Evolutionary conservation across 305 asterid genomes (phyloP).

Genomic region (Withania somnifera): DNA sequence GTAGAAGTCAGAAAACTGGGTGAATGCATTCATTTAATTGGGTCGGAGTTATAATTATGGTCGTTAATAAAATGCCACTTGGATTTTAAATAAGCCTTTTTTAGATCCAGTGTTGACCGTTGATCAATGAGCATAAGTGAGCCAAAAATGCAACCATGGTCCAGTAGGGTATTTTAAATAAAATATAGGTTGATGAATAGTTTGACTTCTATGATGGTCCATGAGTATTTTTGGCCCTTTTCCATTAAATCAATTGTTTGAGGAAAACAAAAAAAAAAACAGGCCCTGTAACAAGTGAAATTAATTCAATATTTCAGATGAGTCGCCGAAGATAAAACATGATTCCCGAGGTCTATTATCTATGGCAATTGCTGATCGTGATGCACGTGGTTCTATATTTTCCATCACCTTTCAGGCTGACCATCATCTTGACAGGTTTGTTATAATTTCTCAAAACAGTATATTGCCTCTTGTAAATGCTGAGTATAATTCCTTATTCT

Average conservation of each 20-base stretch:
- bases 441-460: conserved; percentile 1
- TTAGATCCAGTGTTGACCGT: neutral
- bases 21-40: neutral
- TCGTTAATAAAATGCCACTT: no score
- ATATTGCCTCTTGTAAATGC: conserved; percentile 3
- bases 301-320: conserved; percentile 45
- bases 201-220: neutral
- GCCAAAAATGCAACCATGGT: neutral
- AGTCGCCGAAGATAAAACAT: conserved; percentile 73
- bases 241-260: neutral
- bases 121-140: neutral
- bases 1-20: neutral
- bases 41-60: no score
- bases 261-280: neutral
- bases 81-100: neutral
- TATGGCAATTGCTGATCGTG: conserved; percentile 88
- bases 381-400: conserved; percentile 83
- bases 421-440: conserved; percentile 92
- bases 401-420: conserved; percentile 69
- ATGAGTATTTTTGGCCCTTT: neutral
- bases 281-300: conserved; percentile 10
- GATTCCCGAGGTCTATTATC: conserved; percentile 82
- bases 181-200: neutral
- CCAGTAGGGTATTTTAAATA: neutral
- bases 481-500: neutral